These are phyloP conservation scores for Xanthoconium stramineum DNA, from an alignment of 768 basidiomycete species.

Conservation along the genomic window DNA sequence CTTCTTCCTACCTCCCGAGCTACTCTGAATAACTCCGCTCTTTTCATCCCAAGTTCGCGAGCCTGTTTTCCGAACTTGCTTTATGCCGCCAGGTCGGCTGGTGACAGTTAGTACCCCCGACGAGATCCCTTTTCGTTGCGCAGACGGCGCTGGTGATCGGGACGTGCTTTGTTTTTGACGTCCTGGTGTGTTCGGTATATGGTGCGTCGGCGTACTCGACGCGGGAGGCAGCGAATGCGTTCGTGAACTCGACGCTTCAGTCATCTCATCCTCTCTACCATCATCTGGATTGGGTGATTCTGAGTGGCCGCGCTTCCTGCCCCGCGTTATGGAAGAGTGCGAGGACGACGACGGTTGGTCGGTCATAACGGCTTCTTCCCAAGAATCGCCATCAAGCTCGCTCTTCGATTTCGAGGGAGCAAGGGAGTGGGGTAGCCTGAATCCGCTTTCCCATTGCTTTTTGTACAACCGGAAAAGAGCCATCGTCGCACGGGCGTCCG, in stretches of 20 bases:
- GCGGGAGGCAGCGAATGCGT: background rate
- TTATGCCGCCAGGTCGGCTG: conserved; percentile 22
- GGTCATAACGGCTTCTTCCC: background rate
- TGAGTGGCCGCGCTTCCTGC: conserved; percentile 14
- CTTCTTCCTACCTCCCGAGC: background rate
- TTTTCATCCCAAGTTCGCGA: background rate
- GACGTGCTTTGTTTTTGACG: no score
- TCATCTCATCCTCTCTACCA: background rate
- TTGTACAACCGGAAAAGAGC: conserved; percentile 84
- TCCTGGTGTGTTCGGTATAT: background rate
- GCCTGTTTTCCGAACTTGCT: conserved; percentile 12
- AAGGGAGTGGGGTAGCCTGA: conserved; percentile 3
- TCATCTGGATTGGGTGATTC: background rate
- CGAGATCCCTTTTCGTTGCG: conserved; percentile 58
- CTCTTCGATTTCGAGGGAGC: background rate
- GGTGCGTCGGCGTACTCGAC: background rate
- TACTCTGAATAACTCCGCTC: conserved; percentile 1
- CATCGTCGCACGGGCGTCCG: conserved; percentile 92
- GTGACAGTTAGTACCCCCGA: conserved; percentile 58
- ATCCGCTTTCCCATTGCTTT: conserved; percentile 24
- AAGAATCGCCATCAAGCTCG: background rate
- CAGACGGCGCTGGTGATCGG: no score
- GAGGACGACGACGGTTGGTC: background rate
- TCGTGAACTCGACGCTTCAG: background rate
- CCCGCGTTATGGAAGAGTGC: background rate